Evolutionary conservation across 768 basidiomycete species (phyloP).

Genomic region (Lepiota venenata): DNA sequence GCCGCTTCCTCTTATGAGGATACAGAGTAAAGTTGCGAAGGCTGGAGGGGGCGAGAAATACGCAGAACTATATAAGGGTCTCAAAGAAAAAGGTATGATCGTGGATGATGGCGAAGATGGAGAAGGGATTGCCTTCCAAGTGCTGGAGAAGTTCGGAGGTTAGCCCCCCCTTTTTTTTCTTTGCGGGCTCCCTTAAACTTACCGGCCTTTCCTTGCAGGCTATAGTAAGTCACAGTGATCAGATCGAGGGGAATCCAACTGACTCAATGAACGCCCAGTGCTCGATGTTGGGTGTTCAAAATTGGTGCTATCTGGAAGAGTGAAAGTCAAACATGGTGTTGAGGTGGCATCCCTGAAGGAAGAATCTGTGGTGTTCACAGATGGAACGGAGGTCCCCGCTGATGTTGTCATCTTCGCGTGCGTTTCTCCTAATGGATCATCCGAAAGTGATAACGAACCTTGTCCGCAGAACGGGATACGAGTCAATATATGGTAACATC

Average conservation of each 20-base stretch:
- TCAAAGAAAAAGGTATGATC: conserved; percentile 7
- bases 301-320: conserved; percentile 49
- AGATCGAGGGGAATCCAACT: not conserved
- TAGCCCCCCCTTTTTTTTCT: not conserved
- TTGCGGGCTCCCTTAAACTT: not conserved
- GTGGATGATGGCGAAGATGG: conserved; percentile 2
- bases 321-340: conserved; percentile 54
- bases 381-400: conserved; percentile 34
- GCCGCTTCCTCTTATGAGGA: not conserved
- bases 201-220: not conserved
- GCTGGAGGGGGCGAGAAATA: conserved; percentile 5
- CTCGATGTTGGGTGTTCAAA: conserved; percentile 48
- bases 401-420: conserved; percentile 47
- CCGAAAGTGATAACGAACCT: too few species aligned
- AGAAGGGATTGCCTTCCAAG: conserved; percentile 1
- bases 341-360: conserved; percentile 33
- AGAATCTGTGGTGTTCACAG: conserved; percentile 32
- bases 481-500: conserved; percentile 24
- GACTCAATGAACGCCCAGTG: conserved; percentile 15
- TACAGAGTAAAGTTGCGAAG: not conserved
- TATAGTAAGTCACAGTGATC: not conserved
- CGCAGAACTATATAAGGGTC: conserved; percentile 1
- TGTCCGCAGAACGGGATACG: conserved; percentile 1
- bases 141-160: conserved; percentile 6
- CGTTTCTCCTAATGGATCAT: conserved; percentile 2